Evolutionary conservation across 257 asterid genomes (phyloP).

Genomic region (Penstemon newberryi): DNA sequence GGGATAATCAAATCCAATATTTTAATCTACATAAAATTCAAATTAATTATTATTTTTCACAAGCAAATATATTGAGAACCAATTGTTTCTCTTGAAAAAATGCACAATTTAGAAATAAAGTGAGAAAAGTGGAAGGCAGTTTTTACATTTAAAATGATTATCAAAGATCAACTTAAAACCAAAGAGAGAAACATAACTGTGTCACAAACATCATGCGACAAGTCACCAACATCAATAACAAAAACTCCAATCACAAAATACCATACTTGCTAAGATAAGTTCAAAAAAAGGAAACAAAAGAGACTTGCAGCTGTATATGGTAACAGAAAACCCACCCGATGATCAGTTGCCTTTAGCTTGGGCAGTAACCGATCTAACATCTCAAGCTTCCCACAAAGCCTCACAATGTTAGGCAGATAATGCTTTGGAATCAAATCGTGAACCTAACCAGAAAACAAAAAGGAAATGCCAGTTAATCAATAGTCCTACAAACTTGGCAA

Average conservation of each 20-base stretch:
- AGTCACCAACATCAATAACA: slow-evolving; percentile 18
- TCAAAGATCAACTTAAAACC: slow-evolving; percentile 16
- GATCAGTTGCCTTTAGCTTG: slow-evolving; percentile 96
- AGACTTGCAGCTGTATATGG: slow-evolving; percentile 1
- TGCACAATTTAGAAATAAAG: slow-evolving; percentile 1
- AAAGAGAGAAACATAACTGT: slow-evolving; percentile 10
- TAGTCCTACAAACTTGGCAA: slow-evolving; percentile 10
- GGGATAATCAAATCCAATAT: no score
- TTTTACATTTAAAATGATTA: slow-evolving; percentile 10
- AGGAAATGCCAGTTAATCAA: slow-evolving; percentile 8
- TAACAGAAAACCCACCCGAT: slow-evolving; percentile 62
- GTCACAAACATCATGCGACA: not conserved
- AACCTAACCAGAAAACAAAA: slow-evolving; percentile 51
- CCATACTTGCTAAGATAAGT: slow-evolving; percentile 15
- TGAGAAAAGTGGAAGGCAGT: slow-evolving; percentile 3
- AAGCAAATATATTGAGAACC: slow-evolving; percentile 15
- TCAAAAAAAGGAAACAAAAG: slow-evolving; percentile 19
- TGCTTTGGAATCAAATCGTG: slow-evolving; percentile 86
- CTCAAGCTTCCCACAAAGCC: slow-evolving; percentile 99
- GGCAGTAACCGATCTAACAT: slow-evolving; percentile 93
- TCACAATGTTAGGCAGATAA: slow-evolving; percentile 77
- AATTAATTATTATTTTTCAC: not conserved
- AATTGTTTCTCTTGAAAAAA: not conserved
- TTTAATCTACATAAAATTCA: not conserved
- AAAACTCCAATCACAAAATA: slow-evolving; percentile 5